Evolutionary conservation across 2,329 filamentous ascomycete species (phyloP).

Genomic region (Botryotinia narcissicola): DNA sequence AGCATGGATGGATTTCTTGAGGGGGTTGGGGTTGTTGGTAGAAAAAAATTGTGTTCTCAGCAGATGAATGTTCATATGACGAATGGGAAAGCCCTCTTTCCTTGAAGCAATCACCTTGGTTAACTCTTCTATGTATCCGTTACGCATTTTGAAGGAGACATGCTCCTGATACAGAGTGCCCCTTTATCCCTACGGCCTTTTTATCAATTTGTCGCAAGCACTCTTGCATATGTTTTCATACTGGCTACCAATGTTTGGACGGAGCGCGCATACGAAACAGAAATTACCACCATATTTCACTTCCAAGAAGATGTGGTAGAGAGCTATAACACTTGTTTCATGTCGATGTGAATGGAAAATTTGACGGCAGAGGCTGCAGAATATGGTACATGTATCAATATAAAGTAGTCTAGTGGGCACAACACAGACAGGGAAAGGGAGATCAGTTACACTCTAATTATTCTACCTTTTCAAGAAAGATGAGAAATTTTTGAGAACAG

Average conservation of each 20-base stretch:
- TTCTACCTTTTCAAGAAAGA: not conserved
- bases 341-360: constrained; percentile 34
- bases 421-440: constrained; percentile 5
- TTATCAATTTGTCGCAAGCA: constrained; percentile 32
- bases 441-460: constrained; percentile 13
- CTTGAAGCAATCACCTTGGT: constrained; percentile 34
- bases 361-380: constrained; percentile 29
- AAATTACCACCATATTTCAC: constrained; percentile 4
- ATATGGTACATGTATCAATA: constrained; percentile 23
- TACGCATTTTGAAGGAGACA: constrained; percentile 30
- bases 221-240: constrained; percentile 33
- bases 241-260: constrained; percentile 20
- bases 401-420: constrained; percentile 11
- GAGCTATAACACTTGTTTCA: constrained; percentile 22
- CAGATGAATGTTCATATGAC: constrained; percentile 34
- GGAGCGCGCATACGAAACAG: constrained; percentile 9
- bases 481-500: constrained; percentile 18
- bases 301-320: constrained; percentile 13
- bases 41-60: constrained; percentile 31
- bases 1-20: constrained; percentile 26
- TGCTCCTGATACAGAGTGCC: constrained; percentile 31
- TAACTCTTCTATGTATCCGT: constrained; percentile 28
- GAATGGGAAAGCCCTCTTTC: constrained; percentile 33
- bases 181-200: constrained; percentile 31
- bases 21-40: constrained; percentile 19